Evolutionary conservation across 345 rosid species (phyloP), one percentile per base, ranked within the genome.

Genomic region (Salix koriyanagi): DNA sequence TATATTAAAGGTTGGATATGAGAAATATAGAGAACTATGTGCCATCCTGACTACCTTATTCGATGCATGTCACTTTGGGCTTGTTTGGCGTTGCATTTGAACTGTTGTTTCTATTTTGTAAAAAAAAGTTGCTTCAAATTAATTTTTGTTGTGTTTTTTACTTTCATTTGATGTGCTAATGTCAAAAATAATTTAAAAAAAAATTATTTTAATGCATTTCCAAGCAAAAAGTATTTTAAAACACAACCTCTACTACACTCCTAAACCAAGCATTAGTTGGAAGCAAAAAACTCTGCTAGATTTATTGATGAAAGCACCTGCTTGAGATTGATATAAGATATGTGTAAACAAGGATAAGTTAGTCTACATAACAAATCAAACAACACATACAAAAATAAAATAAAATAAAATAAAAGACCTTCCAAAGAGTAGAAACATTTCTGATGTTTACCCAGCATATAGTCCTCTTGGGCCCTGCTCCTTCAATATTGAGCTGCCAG

Each of bases 381-480:
- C 50, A 46, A 14, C 50, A 41, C 50, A 61, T 4, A n/a, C 13
- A n/a, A 6, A 36, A 54, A 56, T 34, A 48, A 32, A 48, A 37
- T 26, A 4, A 7, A 2, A 30, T 32, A 30, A 30, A 21, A 73
- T 12, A 7, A 62, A 41, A 41, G 44, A 41, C 44, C 44, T 41
- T 25, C 11, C 66, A 41, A 25, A 32, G 42, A 30, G 13, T 2
- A 69, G 25, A 58, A 54, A 14, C 18, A 64, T 76, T 60, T 70
- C 48, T 3, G 44, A 75, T 11, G 79, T 61, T 73, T 89, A 94
- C 98, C 97, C 98, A 76, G 98, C 88, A 86, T 90, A 94, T 67
- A 94, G 79, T 82, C 98, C 98, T 72, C 84, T 89, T 56, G 83
- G 82, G 76, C 98, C 98, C 78, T 94, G 98, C 75, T 89, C 92